A percentile compares a stretch with the other conserved stretches of the same genome.
phyloP scores from a whole-genome alignment of 2,329 filamentous ascomycete species.

The Aaosphaeria arxii region DNA sequence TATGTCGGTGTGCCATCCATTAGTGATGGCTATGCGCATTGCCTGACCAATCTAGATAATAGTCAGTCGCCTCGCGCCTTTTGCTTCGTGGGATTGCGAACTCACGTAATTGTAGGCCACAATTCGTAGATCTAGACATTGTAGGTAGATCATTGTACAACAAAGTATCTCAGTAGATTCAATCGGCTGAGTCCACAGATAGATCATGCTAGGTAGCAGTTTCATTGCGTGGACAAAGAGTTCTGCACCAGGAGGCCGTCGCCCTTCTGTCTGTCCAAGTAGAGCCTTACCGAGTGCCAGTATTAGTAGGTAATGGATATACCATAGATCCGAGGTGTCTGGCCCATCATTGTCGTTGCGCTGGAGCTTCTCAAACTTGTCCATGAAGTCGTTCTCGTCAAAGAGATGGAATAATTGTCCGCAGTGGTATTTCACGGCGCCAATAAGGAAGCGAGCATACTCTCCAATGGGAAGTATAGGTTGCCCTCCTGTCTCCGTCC shows the following conservation, averaged over 20 bases:
- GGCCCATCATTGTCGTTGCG: neutral
- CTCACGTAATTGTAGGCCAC: neutral
- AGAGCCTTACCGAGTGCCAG: neutral
- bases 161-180: neutral
- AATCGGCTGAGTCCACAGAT: neutral
- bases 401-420: neutral
- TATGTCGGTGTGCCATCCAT: neutral
- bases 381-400: neutral
- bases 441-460: neutral
- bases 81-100: neutral
- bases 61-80: neutral
- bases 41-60: neutral
- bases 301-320: neutral
- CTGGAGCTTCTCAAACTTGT: neutral
- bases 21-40: neutral
- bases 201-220: neutral
- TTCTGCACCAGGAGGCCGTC: neutral
- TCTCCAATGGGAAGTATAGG: neutral
- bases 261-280: neutral
- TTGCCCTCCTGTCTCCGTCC: neutral
- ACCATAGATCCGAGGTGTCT: neutral
- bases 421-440: neutral
- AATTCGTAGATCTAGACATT: neutral
- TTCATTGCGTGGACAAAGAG: neutral
- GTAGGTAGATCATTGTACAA: neutral